A percentile compares a stretch with the other conserved stretches of the same genome.
Evolutionary conservation across 1,139 yeast genomes (phyloP).

Genomic region (Diutina catenulata): DNA sequence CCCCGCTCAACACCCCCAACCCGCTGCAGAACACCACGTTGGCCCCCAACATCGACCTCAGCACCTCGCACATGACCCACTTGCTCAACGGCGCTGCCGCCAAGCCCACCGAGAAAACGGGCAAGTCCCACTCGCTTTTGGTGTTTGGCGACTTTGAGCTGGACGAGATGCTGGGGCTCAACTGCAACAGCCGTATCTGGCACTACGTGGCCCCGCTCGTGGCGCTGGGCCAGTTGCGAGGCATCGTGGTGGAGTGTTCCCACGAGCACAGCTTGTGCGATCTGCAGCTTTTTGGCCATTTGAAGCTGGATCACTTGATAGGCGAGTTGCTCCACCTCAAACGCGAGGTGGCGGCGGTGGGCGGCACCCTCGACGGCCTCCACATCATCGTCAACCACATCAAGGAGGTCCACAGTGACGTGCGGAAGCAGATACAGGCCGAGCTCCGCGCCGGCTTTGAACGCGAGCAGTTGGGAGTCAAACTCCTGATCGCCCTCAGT

Average conservation of each 20-base stretch:
- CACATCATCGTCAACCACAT: slow-evolving; percentile 61
- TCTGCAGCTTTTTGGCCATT: slow-evolving; percentile 55
- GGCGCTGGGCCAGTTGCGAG: slow-evolving; percentile 24
- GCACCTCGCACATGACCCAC: too few relatives aligned
- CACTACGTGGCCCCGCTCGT: slow-evolving; percentile 35
- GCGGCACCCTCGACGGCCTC: slow-evolving; percentile 25
- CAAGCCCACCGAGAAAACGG: too few relatives aligned
- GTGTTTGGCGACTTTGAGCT: slow-evolving; percentile 80
- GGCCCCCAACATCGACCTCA: too few relatives aligned
- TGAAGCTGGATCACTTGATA: slow-evolving; percentile 55
- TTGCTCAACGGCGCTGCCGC: too few relatives aligned
- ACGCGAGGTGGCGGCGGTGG: slow-evolving; percentile 17
- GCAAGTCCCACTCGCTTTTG: slow-evolving; percentile 25
- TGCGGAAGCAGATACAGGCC: slow-evolving; percentile 37
- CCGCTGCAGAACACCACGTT: too few relatives aligned
- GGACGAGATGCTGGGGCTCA: slow-evolving; percentile 34
- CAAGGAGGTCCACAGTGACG: slow-evolving; percentile 48
- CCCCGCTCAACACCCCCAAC: too few relatives aligned
- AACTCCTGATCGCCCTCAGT: slow-evolving; percentile 41
- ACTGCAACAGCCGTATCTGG: slow-evolving; percentile 48
- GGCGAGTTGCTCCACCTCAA: slow-evolving; percentile 29
- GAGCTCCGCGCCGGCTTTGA: slow-evolving; percentile 34
- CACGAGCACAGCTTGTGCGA: slow-evolving; percentile 35
- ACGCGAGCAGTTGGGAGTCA: slow-evolving; percentile 23
- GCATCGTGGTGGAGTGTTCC: slow-evolving; percentile 71